Evolutionary conservation across 2,329 filamentous ascomycete genomes (phyloP), one percentile per base, ranked within the genome.

Genomic region (Beauveria asiatica): DNA sequence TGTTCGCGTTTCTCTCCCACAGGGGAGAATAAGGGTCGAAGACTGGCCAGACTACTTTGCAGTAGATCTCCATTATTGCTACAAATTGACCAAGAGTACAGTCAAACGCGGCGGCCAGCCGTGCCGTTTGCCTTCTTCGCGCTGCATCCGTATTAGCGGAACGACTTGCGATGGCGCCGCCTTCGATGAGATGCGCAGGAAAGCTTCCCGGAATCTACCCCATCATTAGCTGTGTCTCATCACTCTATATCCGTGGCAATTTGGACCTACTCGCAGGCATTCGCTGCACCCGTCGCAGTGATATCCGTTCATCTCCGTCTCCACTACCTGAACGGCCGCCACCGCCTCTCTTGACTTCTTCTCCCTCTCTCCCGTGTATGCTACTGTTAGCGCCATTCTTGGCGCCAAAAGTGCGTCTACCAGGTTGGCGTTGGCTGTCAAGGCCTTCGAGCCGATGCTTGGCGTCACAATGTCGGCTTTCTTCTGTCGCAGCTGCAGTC

Each of bases 21-120:
- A 73, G 67, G 37, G 70, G 66, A 30, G 76, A 78, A 2, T 68
- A 64, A 8, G 65, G 63, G 64, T 76, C 66, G 61, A 79, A 75
- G 13, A 77, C 73, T 2, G 75, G 76, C 53, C 65, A 65, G 17
- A 78, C 69, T 13, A 72, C 62, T 45, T 59, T 61, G 73, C 69
- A 76, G 65, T 76, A 78, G 30, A 69, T 48, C n/a, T 37, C 58
- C 30, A 69, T 42, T 39, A 70, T 11, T 16, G 52, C 45, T 19
- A 42, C 41, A 25, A 53, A 19, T 21, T 33, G 57, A 2, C 57
- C 48, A 5, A 59, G 41, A 37, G 60, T 44, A 37, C 39, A 30
- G 46, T 41, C 30, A 30, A 44, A 37, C 25, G 37, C 10, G 16
- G 33, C 9, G 49, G 42, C 13, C 27, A 57, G n/a, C 37, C 30